Percentiles rank a stretch among this genome's conserved stretches.
These are phyloP conservation scores for Fistulifera solaris DNA, from an alignment of 108 stramenopile species.

Conservation along the genomic window DNA sequence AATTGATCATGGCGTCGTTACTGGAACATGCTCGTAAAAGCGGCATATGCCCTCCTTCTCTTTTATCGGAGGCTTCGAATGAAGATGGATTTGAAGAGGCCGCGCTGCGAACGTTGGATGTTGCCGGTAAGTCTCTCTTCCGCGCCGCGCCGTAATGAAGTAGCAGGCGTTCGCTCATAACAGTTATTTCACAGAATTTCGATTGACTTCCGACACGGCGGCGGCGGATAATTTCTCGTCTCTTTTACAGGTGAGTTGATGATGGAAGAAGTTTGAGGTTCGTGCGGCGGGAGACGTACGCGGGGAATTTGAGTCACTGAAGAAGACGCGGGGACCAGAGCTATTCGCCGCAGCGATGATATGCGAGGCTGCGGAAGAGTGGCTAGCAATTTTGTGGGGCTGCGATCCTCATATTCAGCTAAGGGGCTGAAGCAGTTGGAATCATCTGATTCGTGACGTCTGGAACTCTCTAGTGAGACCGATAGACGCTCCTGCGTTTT, in stretches of 20 bases:
- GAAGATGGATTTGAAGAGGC: slow-evolving; percentile 24
- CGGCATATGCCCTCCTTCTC: slow-evolving; percentile 42
- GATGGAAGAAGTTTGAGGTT: not conserved
- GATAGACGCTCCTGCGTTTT: no score
- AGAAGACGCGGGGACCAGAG: no score
- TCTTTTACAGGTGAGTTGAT: slow-evolving; percentile 35
- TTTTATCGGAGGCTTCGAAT: slow-evolving; percentile 12
- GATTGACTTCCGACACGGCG: slow-evolving; percentile 12
- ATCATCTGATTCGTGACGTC: no score
- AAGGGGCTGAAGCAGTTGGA: slow-evolving; percentile 3
- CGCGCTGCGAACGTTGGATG: slow-evolving; percentile 21
- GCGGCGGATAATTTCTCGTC: slow-evolving; percentile 18
- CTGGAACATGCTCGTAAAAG: slow-evolving; percentile 31
- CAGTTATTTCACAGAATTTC: slow-evolving; percentile 3
- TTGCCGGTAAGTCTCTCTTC: slow-evolving; percentile 21
- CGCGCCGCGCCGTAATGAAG: not conserved
- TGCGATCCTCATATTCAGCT: no score
- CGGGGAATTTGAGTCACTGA: not conserved
- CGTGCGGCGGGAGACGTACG: not conserved
- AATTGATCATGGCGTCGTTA: slow-evolving; percentile 20
- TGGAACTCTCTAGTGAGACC: no score
- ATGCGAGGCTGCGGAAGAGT: no score
- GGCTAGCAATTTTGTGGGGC: no score
- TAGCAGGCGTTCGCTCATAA: slow-evolving; percentile 2
- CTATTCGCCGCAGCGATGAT: not conserved